Evolutionary conservation across 2,329 filamentous ascomycete genomes (phyloP).

Genomic region (Paecilomyces formosus): DNA sequence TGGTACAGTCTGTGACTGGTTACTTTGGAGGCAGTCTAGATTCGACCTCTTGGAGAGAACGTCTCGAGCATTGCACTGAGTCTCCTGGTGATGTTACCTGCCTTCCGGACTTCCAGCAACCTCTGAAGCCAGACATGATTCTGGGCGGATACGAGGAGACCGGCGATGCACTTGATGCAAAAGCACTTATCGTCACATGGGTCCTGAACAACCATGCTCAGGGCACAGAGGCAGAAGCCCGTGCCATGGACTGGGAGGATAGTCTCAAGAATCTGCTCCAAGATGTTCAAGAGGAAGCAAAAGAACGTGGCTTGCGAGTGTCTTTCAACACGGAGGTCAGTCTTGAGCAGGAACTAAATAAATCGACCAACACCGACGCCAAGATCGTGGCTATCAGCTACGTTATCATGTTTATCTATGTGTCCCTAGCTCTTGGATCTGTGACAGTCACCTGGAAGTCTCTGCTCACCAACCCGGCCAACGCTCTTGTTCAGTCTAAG

Average conservation of each 20-base stretch:
- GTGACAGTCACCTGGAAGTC: conserved; percentile 72
- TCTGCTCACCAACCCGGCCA: conserved; percentile 71
- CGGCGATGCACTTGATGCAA: conserved; percentile 61
- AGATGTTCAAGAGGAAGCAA: conserved; percentile 73
- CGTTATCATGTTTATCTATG: conserved; percentile 97
- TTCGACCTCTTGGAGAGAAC: conserved; percentile 61
- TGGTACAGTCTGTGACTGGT: conserved; percentile 84
- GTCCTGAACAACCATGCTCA: conserved; percentile 82
- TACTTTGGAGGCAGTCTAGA: conserved; percentile 70
- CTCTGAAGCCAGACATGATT: conserved; percentile 76
- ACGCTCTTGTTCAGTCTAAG: conserved; percentile 88
- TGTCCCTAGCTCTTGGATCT: conserved; percentile 83
- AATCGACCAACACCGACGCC: conserved; percentile 95
- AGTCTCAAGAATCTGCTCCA: conserved; percentile 67
- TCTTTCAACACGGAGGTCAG: conserved; percentile 96
- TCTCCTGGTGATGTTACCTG: conserved; percentile 68
- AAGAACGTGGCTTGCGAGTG: conserved; percentile 67
- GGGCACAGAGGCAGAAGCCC: conserved; percentile 60
- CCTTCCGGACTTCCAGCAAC: conserved; percentile 81
- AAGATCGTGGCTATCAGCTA: conserved; percentile 97
- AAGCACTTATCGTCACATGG: conserved; percentile 86
- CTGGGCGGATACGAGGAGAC: conserved; percentile 68
- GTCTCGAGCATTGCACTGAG: conserved; percentile 64
- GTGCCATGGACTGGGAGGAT: conserved; percentile 84
- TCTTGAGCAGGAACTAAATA: conserved; percentile 90